phyloP scores from a whole-genome alignment of 176 grass and related monocot species.

The Zizania latifolia region DNA sequence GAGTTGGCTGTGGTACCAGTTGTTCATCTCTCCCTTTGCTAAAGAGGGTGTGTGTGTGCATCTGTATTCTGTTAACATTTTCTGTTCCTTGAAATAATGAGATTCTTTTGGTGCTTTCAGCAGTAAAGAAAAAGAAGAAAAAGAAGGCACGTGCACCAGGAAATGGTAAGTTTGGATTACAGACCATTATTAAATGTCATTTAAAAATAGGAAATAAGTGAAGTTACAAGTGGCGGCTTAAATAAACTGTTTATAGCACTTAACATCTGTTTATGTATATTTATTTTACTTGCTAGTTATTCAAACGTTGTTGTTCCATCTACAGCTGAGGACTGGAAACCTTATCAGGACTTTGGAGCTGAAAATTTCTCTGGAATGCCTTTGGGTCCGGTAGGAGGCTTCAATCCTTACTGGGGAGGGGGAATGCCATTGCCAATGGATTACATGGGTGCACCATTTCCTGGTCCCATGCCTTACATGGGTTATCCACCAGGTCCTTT shows the following conservation, averaged over 20 bases:
- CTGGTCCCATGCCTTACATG: constrained; percentile 75
- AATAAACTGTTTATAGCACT: not conserved
- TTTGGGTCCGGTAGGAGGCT: constrained; percentile 55
- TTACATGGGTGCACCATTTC: constrained; percentile 72
- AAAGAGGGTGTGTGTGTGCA: not conserved
- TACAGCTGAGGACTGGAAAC: constrained; percentile 70
- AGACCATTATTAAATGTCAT: not conserved
- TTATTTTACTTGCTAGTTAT: not conserved
- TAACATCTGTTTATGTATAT: not conserved
- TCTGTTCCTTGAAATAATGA: constrained; percentile 7
- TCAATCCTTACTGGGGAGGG: constrained; percentile 79
- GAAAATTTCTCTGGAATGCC: constrained; percentile 83
- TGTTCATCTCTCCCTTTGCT: not conserved
- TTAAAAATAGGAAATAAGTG: not conserved
- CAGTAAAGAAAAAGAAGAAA: constrained; percentile 93
- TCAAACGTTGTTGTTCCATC: constrained; percentile 13
- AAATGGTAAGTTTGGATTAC: constrained; percentile 40
- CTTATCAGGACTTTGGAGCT: constrained; percentile 67
- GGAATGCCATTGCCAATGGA: constrained; percentile 71
- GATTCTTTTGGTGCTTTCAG: constrained; percentile 24
- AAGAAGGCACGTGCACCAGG: constrained; percentile 58
- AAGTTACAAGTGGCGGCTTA: not conserved
- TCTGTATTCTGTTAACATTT: constrained; percentile 21
- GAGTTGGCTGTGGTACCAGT: not conserved
- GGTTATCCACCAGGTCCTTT: constrained; percentile 75